A percentile compares a stretch with the other conserved stretches of the same genome.
phyloP scores from a whole-genome alignment of 495 filamentous ascomycete species.

The Aspergillus taichungensis region DNA sequence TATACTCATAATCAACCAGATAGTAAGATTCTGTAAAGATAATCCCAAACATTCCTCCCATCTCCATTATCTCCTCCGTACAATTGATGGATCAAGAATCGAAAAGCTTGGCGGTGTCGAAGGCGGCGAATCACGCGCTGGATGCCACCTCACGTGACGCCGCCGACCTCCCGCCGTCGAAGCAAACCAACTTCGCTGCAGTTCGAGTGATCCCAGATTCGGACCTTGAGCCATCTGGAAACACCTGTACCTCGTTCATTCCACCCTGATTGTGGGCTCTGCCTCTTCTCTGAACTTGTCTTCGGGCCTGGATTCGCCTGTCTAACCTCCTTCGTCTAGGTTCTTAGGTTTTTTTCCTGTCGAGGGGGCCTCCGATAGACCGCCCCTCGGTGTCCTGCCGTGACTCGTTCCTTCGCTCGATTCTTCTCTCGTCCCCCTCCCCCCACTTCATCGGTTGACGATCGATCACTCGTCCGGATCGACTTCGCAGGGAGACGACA shows the following conservation, averaged over 20 bases:
- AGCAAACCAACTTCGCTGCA: conserved; percentile 31
- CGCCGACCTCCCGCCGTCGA: conserved; percentile 34
- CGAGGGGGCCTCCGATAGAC: neutral
- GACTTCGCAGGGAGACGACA: neutral
- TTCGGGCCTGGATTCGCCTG: conserved; percentile 6
- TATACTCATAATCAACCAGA: too few species aligned
- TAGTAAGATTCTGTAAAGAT: too few species aligned
- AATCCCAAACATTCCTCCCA: too few species aligned
- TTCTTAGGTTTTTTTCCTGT: conserved; percentile 10
- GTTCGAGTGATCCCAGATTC: conserved; percentile 9
- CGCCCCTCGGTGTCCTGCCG: conserved; percentile 3
- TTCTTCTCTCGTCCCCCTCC: conserved; percentile 18
- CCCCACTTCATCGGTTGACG: conserved; percentile 14
- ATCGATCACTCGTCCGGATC: conserved; percentile 5
- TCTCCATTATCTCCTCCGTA: too few species aligned
- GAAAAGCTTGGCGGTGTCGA: conserved; percentile 23
- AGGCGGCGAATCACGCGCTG: conserved; percentile 17
- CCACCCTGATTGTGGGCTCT: conserved; percentile 5
- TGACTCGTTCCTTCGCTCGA: conserved; percentile 25
- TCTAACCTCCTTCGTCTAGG: conserved; percentile 12
- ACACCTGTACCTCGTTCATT: conserved; percentile 11
- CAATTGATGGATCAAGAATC: too few species aligned
- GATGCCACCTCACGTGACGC: conserved; percentile 22
- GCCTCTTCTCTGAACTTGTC: conserved; percentile 1
- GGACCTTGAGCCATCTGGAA: conserved; percentile 7